phyloP scores from a whole-genome alignment of 2,329 filamentous ascomycete genomes.

The Aciculosporium take region DNA sequence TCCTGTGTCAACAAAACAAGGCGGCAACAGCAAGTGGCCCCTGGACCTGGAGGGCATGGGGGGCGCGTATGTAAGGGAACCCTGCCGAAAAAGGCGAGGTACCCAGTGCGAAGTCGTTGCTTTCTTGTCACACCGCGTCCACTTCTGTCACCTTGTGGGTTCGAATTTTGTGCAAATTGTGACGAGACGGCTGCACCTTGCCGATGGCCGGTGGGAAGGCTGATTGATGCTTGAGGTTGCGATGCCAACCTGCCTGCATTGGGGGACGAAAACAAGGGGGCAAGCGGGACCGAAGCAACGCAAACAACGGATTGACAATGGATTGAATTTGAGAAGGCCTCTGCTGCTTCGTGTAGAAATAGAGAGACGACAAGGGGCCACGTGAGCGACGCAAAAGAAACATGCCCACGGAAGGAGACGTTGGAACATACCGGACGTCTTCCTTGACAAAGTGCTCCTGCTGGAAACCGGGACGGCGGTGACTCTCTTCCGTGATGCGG shows the following conservation, averaged over 20 bases:
- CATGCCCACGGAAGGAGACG: no score
- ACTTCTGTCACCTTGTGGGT: constrained; percentile 1
- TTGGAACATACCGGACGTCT: constrained; percentile 41
- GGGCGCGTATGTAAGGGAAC: constrained; percentile 4
- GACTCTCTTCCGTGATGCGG: constrained; percentile 61
- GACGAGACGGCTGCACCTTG: background rate
- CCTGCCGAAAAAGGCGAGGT: constrained; percentile 6
- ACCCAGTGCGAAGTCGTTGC: background rate
- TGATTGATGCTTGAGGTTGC: background rate
- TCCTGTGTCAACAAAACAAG: constrained; percentile 13
- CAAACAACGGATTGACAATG: no score
- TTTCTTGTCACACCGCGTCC: constrained; percentile 4
- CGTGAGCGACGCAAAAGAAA: constrained; percentile 8
- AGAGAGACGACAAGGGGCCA: constrained; percentile 3
- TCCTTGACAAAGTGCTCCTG: constrained; percentile 36
- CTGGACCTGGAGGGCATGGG: constrained; percentile 10
- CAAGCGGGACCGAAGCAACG: background rate
- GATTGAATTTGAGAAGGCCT: background rate
- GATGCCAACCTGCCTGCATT: background rate
- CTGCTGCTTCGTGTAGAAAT: background rate
- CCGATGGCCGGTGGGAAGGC: constrained; percentile 2
- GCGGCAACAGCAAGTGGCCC: constrained; percentile 8
- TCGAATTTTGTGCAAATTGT: background rate
- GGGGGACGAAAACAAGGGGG: background rate
- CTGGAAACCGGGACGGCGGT: constrained; percentile 55